Base-by-base conservation (phyloP, 768 basidiomycete genomes). In the Pholiota conissans region DNA sequence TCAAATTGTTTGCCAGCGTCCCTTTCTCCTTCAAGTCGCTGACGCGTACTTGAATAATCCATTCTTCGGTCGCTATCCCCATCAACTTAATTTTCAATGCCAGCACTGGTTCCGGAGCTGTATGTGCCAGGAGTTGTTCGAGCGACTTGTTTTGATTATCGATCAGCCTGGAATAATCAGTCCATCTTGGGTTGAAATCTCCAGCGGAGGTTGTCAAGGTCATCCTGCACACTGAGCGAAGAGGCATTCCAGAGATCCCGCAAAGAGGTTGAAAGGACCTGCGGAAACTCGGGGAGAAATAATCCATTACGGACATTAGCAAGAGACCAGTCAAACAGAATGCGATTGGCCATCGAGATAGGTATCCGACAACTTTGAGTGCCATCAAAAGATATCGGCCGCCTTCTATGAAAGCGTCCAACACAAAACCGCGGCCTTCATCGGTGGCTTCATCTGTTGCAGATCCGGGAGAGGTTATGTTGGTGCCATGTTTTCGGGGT, bases 91-190 rank as follows among this genome's bases (percentile, higher is more conserved):
- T n/a, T n/a, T n/a, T n/a, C n/a, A n/a, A n/a, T n/a, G n/a, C n/a
- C n/a, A n/a, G n/a, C n/a, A n/a, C n/a, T n/a, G n/a, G n/a, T n/a
- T n/a, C n/a, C n/a, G n/a, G n/a, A n/a, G n/a, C n/a, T n/a, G n/a
- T n/a, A n/a, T n/a, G n/a, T n/a, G n/a, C n/a, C n/a, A n/a, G n/a
- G n/a, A n/a, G n/a, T n/a, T n/a, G n/a, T n/a, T n/a, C n/a, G n/a
- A n/a, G n/a, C n/a, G n/a, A n/a, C n/a, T n/a, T n/a, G n/a, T n/a
- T n/a, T n/a, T n/a, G n/a, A n/a, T n/a, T n/a, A n/a, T n/a, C 76
- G 28, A 85, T 72, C 14, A 92, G 76, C 40, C 72, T 73, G 0
- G 85, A 82, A 68, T 84, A 91, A 67, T 90, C 83, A 0, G 85
- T 82, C 76, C 79, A 79, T 52, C 70, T 65, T 1, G 80, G 75